Evolutionary conservation across 176 grass and related monocot genomes (phyloP).

Genomic region (Zizania latifolia): DNA sequence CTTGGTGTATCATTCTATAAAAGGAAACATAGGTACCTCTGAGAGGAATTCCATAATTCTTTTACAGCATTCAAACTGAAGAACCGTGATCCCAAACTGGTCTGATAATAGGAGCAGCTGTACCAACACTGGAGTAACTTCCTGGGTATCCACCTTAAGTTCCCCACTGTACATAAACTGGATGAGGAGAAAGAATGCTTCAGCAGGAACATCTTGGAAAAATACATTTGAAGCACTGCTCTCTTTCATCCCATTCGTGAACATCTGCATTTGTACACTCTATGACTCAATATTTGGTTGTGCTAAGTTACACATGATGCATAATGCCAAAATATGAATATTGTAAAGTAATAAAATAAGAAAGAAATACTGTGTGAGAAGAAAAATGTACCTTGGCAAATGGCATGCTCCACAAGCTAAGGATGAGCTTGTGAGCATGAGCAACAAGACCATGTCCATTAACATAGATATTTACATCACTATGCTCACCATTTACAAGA

Average conservation of each 20-base stretch:
- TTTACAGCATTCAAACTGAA: slow-evolving; percentile 90
- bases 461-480: slow-evolving; percentile 82
- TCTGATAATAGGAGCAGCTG: slow-evolving; percentile 75
- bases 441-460: slow-evolving; percentile 53
- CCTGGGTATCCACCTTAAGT: slow-evolving; percentile 44
- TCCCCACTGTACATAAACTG: slow-evolving; percentile 79
- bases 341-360: neutral
- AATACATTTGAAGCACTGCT: slow-evolving; percentile 58
- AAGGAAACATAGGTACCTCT: slow-evolving; percentile 54
- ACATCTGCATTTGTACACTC: slow-evolving; percentile 60
- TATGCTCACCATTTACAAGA: slow-evolving; percentile 71
- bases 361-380: neutral
- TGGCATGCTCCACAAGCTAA: slow-evolving; percentile 77
- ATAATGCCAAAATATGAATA: slow-evolving; percentile 7
- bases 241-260: slow-evolving; percentile 96
- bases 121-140: slow-evolving; percentile 47
- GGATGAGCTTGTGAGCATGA: slow-evolving; percentile 69
- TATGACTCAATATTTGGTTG: neutral
- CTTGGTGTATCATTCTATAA: neutral
- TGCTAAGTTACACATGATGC: slow-evolving; percentile 6
- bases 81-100: slow-evolving; percentile 66
- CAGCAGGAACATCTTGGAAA: slow-evolving; percentile 56
- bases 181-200: slow-evolving; percentile 71
- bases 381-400: slow-evolving; percentile 63
- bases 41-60: slow-evolving; percentile 68